A percentile compares a stretch with the other conserved stretches of the same genome.
Conservation (phyloP, 1,284 basidiomycete species). For the Malassezia sympodialis region DNA sequence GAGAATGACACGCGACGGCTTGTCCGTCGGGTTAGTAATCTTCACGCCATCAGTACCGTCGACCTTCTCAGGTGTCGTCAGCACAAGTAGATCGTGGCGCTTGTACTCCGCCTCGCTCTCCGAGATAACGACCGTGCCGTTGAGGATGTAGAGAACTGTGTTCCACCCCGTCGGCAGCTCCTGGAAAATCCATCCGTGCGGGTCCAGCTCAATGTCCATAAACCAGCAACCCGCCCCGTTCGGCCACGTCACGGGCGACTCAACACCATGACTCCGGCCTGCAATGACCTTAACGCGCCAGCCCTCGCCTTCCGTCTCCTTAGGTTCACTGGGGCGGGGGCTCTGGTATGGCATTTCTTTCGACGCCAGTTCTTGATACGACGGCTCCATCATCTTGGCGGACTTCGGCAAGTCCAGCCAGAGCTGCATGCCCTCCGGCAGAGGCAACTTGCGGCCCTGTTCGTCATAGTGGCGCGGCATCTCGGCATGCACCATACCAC, state of each 20-base stretch:
- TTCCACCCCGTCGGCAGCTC: constrained; percentile 58
- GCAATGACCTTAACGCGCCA: constrained; percentile 70
- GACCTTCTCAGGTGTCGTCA: constrained; percentile 46
- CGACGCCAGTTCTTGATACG: constrained; percentile 53
- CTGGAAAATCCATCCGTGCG: constrained; percentile 66
- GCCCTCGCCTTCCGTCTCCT: constrained; percentile 61
- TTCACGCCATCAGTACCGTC: constrained; percentile 57
- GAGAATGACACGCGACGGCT: constrained; percentile 39
- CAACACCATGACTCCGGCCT: constrained; percentile 72
- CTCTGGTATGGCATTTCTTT: constrained; percentile 45
- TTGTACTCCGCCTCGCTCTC: constrained; percentile 52
- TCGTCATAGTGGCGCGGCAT: constrained; percentile 72
- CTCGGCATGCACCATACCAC: constrained; percentile 49
- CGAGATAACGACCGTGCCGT: constrained; percentile 53
- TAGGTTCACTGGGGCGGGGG: constrained; percentile 64
- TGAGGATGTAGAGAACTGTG: constrained; percentile 49
- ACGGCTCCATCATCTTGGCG: constrained; percentile 65
- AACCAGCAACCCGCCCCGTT: constrained; percentile 74
- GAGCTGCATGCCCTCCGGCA: constrained; percentile 70
- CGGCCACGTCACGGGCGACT: constrained; percentile 75
- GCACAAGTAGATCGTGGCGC: constrained; percentile 64
- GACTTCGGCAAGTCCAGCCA: constrained; percentile 86
- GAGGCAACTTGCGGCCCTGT: constrained; percentile 52
- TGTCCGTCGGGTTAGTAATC: constrained; percentile 50
- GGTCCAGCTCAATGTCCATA: constrained; percentile 66